Conservation (phyloP, 306 rosid species). For the Herpetospermum pedunculosum region DNA sequence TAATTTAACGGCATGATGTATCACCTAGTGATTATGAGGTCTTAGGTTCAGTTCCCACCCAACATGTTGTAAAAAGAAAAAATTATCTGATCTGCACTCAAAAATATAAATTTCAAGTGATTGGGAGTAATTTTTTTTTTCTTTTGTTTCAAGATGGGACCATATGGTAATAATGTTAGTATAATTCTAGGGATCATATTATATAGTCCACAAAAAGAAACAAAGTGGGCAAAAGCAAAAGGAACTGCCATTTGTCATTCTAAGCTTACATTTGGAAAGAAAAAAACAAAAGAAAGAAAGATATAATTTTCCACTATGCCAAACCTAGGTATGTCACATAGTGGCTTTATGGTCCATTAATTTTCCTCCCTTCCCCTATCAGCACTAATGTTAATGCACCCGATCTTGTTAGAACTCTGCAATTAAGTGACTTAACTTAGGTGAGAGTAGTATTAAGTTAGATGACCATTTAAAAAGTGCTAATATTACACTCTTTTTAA, state of each 20-base stretch:
- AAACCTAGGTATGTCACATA: background rate
- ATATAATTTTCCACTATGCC: conserved; percentile 13
- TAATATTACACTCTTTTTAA: too few relatives aligned
- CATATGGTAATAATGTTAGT: background rate
- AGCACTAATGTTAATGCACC: too few relatives aligned
- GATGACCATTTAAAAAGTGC: too few relatives aligned
- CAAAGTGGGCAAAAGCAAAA: background rate
- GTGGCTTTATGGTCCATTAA: conserved; percentile 13
- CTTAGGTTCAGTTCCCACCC: too few relatives aligned
- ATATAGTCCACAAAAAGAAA: background rate
- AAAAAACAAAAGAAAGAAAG: conserved; percentile 9
- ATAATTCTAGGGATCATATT: background rate
- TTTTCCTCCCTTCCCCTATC: too few relatives aligned
- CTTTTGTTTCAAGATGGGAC: background rate
- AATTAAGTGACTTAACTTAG: too few relatives aligned
- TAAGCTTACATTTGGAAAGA: conserved; percentile 15
- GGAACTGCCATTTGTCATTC: conserved; percentile 26
- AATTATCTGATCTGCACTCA: too few relatives aligned
- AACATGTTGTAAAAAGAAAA: too few relatives aligned
- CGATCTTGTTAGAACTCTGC: too few relatives aligned
- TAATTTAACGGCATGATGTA: too few relatives aligned
- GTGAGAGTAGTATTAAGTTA: too few relatives aligned
- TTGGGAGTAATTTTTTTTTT: background rate
- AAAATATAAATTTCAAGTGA: background rate
- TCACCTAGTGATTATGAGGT: too few relatives aligned